These are phyloP conservation scores for Xylaria polymorpha DNA, from an alignment of 2,329 filamentous ascomycete species.

Conservation along the genomic window DNA sequence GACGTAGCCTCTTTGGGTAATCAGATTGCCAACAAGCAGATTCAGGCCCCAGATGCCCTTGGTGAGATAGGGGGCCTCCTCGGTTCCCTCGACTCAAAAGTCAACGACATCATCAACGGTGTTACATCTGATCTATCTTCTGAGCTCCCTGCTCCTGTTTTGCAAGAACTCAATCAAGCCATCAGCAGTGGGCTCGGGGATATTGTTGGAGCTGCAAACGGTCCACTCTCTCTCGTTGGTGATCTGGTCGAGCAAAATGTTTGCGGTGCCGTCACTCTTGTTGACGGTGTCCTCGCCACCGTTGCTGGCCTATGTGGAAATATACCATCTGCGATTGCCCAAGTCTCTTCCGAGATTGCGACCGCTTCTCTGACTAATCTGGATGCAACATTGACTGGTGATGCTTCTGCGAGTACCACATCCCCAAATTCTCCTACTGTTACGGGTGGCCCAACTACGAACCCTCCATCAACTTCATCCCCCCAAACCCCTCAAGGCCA, in stretches of 20 bases:
- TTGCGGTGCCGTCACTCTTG: slow-evolving; percentile 41
- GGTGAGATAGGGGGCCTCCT: slow-evolving; percentile 38
- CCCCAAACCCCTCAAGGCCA: slow-evolving; percentile 10
- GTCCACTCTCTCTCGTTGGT: slow-evolving; percentile 40
- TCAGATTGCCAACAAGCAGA: slow-evolving; percentile 35
- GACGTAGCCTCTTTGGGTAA: slow-evolving; percentile 42
- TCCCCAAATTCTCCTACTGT: not conserved
- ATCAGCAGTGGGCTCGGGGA: slow-evolving; percentile 41
- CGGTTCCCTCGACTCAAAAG: slow-evolving; percentile 39
- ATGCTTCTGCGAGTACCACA: slow-evolving; percentile 19
- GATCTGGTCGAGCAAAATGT: slow-evolving; percentile 43
- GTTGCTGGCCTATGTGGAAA: slow-evolving; percentile 44
- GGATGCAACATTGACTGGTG: slow-evolving; percentile 32
- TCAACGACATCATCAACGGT: slow-evolving; percentile 38
- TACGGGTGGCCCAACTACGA: not conserved
- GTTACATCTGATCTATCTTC: slow-evolving; percentile 36
- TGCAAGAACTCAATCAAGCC: slow-evolving; percentile 36
- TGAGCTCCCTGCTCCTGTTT: slow-evolving; percentile 33
- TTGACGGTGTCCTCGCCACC: slow-evolving; percentile 44
- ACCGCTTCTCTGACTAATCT: slow-evolving; percentile 24
- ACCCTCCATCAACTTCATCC: not conserved
- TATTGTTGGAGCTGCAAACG: slow-evolving; percentile 38
- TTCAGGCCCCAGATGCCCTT: slow-evolving; percentile 41
- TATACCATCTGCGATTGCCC: slow-evolving; percentile 39
- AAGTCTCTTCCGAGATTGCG: slow-evolving; percentile 34